Percentiles rank a stretch among this genome's conserved stretches.
These are phyloP conservation scores for Hygrophila difformis DNA, from an alignment of 257 asterid species.

Conservation along the genomic window DNA sequence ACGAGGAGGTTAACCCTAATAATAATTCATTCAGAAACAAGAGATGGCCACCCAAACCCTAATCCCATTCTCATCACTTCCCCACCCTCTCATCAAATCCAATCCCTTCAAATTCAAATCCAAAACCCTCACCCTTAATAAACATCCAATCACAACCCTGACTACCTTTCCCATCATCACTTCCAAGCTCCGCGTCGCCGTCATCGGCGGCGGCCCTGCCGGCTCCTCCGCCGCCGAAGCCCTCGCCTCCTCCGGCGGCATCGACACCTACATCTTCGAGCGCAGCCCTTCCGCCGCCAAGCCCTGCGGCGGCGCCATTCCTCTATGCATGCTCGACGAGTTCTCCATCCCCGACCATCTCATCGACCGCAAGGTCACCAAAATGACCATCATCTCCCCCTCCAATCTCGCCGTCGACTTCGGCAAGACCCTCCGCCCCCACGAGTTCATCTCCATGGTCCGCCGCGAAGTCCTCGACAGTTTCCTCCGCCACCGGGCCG, in stretches of 20 bases:
- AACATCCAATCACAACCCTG: neutral
- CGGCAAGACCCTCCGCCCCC: conserved; percentile 51
- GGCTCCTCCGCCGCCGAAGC: conserved; percentile 90
- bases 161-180: conserved; percentile 14
- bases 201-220: conserved; percentile 83
- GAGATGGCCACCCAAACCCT: conserved; percentile 45
- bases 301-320: conserved; percentile 92
- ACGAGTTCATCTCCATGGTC: conserved; percentile 79
- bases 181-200: conserved; percentile 63
- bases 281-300: conserved; percentile 66
- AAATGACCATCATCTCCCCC: conserved; percentile 73
- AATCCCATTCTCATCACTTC: conserved; percentile 23
- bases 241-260: conserved; percentile 55
- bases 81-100: conserved; percentile 32
- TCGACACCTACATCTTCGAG: conserved; percentile 76
- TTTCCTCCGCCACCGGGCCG: conserved; percentile 67
- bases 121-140: conserved; percentile 17
- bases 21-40: neutral
- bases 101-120: conserved; percentile 19
- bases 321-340: conserved; percentile 81
- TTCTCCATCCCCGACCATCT: conserved; percentile 59
- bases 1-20: conserved; percentile 14
- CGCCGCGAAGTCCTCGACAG: conserved; percentile 81
- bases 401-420: conserved; percentile 69
- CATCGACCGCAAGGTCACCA: conserved; percentile 67